These are phyloP conservation scores for Maudiozyma pseudohumilis DNA, from an alignment of 805 yeast genomes.

Conservation along the genomic window DNA sequence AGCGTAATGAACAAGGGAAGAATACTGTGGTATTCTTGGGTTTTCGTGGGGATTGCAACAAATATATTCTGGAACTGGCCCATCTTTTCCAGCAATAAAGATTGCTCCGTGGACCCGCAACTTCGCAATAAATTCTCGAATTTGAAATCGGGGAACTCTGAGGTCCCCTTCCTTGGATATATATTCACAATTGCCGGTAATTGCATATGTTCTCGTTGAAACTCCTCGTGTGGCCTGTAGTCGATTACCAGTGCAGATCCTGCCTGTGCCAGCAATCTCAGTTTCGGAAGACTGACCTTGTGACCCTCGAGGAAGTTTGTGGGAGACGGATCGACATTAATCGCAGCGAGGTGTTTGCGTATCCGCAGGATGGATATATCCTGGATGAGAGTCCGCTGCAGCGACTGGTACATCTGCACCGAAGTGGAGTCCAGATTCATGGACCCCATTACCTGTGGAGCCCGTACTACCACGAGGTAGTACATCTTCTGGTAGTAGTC, in stretches of 20 bases:
- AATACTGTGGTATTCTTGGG: too few species aligned
- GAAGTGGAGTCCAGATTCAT: neutral
- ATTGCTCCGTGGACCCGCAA: neutral
- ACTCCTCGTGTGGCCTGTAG: neutral
- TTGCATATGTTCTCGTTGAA: neutral
- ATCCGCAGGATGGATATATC: neutral
- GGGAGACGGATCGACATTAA: too few species aligned
- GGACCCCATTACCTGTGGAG: too few species aligned
- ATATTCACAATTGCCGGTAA: neutral
- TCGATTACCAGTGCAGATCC: neutral
- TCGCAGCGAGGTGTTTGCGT: neutral
- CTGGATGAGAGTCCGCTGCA: neutral
- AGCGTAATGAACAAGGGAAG: conserved; percentile 2
- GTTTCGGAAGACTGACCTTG: neutral
- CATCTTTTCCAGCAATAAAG: neutral
- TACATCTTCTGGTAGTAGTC: conserved; percentile 2
- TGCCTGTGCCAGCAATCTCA: neutral
- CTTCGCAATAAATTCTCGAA: neutral
- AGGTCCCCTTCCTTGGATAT: neutral
- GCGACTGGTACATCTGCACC: neutral
- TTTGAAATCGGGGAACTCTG: neutral
- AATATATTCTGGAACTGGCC: neutral
- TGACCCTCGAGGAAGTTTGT: neutral
- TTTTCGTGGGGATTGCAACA: neutral
- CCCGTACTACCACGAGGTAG: neutral